Evolutionary conservation across 495 filamentous ascomycete species (phyloP).

Genomic region (Annulohypoxylon stygium): DNA sequence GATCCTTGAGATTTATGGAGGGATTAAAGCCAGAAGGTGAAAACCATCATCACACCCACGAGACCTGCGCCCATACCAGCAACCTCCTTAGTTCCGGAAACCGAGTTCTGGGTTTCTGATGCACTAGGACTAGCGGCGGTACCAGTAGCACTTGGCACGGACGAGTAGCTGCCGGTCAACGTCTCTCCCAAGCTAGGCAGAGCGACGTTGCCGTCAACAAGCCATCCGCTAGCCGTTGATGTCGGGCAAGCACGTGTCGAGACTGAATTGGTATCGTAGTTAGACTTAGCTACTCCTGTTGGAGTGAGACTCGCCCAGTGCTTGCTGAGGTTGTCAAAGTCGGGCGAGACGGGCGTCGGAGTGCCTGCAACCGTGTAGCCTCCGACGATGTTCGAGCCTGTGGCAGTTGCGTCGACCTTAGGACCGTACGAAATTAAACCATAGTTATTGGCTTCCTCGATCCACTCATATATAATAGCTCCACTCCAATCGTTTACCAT

Average conservation of each 20-base stretch:
- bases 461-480: constrained; percentile 91
- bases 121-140: constrained; percentile 38
- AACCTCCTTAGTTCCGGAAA: constrained; percentile 62
- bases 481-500: constrained; percentile 86
- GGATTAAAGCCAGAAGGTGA: constrained; percentile 64
- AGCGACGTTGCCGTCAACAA: constrained; percentile 73
- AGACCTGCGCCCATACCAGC: constrained; percentile 66
- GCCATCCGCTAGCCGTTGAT: constrained; percentile 77
- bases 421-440: constrained; percentile 85
- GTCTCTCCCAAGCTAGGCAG: constrained; percentile 77
- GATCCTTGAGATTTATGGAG: background rate
- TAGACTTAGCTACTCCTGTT: constrained; percentile 71
- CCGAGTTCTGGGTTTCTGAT: constrained; percentile 52
- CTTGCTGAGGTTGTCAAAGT: constrained; percentile 80
- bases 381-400: constrained; percentile 67
- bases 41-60: constrained; percentile 67
- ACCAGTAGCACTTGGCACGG: constrained; percentile 47
- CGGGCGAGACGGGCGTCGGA: constrained; percentile 78
- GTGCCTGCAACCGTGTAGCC: constrained; percentile 79
- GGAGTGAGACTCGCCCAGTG: constrained; percentile 82
- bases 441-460: constrained; percentile 86
- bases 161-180: constrained; percentile 50
- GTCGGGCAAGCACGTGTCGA: constrained; percentile 78
- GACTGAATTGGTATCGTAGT: constrained; percentile 70
- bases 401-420: constrained; percentile 59